These are phyloP conservation scores for Vigna radiata DNA, from an alignment of 306 rosid genomes.

Conservation along the genomic window DNA sequence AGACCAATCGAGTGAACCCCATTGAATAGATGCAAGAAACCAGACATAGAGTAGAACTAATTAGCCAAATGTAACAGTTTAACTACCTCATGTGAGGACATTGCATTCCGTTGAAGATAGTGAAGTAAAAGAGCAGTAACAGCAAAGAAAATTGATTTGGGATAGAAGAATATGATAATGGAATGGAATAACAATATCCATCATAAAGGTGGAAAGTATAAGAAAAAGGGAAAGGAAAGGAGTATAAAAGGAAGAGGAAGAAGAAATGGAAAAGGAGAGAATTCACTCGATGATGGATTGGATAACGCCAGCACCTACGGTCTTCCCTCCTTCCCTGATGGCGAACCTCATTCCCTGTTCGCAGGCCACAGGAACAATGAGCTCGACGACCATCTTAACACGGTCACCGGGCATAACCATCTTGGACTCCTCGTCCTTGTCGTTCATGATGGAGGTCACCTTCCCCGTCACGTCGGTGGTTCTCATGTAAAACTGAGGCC, in stretches of 20 bases:
- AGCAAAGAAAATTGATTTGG: too few relatives aligned
- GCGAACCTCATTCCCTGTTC: conserved; percentile 97
- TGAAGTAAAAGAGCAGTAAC: too few relatives aligned
- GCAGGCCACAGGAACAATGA: conserved; percentile 80
- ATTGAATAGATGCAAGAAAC: too few relatives aligned
- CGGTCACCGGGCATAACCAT: conserved; percentile 97
- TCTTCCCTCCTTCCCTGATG: conserved; percentile 92
- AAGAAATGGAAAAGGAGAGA: background rate
- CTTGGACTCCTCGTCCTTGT: conserved; percentile 87
- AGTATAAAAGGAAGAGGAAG: background rate
- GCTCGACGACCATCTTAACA: conserved; percentile 82
- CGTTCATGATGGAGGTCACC: conserved; percentile 75
- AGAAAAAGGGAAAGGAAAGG: background rate
- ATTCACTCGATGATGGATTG: conserved; percentile 69
- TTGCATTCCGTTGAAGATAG: background rate
- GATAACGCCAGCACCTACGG: conserved; percentile 94
- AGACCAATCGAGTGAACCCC: too few relatives aligned
- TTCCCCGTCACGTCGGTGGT: conserved; percentile 87
- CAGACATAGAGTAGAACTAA: background rate
- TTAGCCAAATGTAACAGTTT: background rate
- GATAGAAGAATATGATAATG: background rate
- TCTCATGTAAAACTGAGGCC: conserved; percentile 95
- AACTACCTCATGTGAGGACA: background rate
- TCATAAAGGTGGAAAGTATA: background rate
- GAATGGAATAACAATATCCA: background rate